These are phyloP conservation scores for Cucumis melo DNA, from an alignment of 306 rosid species.

Conservation along the genomic window DNA sequence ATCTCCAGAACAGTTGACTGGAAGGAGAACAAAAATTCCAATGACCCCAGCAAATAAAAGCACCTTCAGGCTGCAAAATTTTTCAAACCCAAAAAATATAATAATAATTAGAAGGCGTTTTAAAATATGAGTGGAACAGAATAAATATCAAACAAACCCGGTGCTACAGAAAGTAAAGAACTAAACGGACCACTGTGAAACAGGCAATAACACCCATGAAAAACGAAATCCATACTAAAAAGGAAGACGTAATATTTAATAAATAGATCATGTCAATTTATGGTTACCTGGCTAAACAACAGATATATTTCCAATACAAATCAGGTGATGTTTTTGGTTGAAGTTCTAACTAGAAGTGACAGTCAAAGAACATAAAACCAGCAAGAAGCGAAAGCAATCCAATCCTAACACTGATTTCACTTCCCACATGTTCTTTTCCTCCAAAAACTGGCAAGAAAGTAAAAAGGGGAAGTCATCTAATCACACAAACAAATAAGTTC, in stretches of 20 bases:
- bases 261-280: no score
- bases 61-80: constrained; percentile 50
- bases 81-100: background rate
- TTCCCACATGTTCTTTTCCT: background rate
- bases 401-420: background rate
- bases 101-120: background rate
- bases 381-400: background rate
- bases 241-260: no score
- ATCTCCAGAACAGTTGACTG: constrained; percentile 70
- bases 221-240: no score
- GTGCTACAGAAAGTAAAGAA: background rate
- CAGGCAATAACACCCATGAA: background rate
- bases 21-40: constrained; percentile 76
- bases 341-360: background rate
- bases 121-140: background rate
- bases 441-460: background rate
- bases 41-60: constrained; percentile 71
- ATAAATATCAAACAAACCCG: background rate
- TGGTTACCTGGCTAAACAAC: no score
- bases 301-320: no score
- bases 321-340: background rate
- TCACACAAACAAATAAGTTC: background rate
- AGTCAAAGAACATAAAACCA: background rate
- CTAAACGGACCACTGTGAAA: background rate
- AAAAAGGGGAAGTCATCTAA: background rate